Evolutionary conservation across 345 rosid species (phyloP).

Genomic region (Brassica napus): Da-Ae NC_063434.1:3690001-3690500

Average conservation of each 20-base stretch:
- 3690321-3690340: conserved; percentile 69
- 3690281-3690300: conserved; percentile 66
- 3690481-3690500: not conserved
- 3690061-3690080: conserved; percentile 48
- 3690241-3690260: too few species aligned
- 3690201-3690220: not conserved
- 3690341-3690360: conserved; percentile 78
- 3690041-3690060: conserved; percentile 82
- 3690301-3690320: conserved; percentile 90
- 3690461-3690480: not conserved
- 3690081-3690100: conserved; percentile 11
- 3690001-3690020: conserved; percentile 86
- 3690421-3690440: conserved; percentile 84
- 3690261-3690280: too few species aligned
- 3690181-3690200: conserved; percentile 47
- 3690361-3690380: conserved; percentile 86
- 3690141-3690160: not conserved
- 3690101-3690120: conserved; percentile 1
- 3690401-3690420: conserved; percentile 93
- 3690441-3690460: conserved; percentile 12
- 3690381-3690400: conserved; percentile 92
- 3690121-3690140: not conserved
- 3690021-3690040: conserved; percentile 98
- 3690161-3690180: conserved; percentile 72
- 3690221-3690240: too few species aligned